A percentile compares a stretch with the other conserved stretches of the same genome.
phyloP scores from a whole-genome alignment of 306 rosid genomes.

The Casuarina glauca region DNA sequence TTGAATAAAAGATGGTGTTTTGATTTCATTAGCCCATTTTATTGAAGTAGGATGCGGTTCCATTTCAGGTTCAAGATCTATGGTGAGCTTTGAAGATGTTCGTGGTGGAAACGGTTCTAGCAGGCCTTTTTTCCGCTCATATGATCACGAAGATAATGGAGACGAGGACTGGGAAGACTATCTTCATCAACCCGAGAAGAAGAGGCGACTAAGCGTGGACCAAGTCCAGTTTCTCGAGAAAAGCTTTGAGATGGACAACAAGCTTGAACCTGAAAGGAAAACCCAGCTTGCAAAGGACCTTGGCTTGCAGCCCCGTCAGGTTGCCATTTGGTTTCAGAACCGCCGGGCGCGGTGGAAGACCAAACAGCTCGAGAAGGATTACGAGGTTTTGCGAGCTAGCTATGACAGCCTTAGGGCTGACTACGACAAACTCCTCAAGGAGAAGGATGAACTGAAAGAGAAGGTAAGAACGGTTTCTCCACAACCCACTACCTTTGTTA shows the following conservation, averaged over 20 bases:
- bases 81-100: conserved; percentile 73
- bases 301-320: conserved; percentile 91
- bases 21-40: not conserved
- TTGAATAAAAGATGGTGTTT: not conserved
- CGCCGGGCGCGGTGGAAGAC: conserved; percentile 87
- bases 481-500: not conserved
- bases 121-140: conserved; percentile 35
- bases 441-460: conserved; percentile 55
- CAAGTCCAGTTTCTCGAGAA: conserved; percentile 87
- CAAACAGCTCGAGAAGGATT: conserved; percentile 81
- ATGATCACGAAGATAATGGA: conserved; percentile 52
- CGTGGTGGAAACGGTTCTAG: conserved; percentile 45
- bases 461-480: conserved; percentile 40
- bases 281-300: conserved; percentile 68
- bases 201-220: conserved; percentile 58
- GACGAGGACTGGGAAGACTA: conserved; percentile 66
- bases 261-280: conserved; percentile 84
- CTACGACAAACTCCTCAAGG: conserved; percentile 59
- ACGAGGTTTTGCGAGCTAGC: conserved; percentile 50
- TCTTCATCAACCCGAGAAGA: conserved; percentile 75
- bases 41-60: not conserved
- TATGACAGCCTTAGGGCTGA: conserved; percentile 51
- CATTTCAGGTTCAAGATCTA: conserved; percentile 62
- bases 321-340: conserved; percentile 96
- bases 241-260: conserved; percentile 83